Conservation (phyloP, 2,329 filamentous ascomycete species). For the Nakataea oryzae region DNA sequence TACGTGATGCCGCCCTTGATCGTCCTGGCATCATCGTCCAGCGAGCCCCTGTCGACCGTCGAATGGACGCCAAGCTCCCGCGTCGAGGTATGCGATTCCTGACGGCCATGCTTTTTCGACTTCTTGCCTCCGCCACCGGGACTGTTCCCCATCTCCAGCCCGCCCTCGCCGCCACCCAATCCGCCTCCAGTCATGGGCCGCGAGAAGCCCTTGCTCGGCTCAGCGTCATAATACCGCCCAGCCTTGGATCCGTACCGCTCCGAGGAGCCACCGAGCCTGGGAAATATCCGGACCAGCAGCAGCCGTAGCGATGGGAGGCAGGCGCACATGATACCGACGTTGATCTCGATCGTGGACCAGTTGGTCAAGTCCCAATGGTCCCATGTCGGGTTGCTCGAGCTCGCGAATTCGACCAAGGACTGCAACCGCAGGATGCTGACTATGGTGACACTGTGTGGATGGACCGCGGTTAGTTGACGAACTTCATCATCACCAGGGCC, state of each 20-base stretch:
- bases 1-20: slow-evolving; percentile 10
- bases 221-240: neutral
- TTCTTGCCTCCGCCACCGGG: neutral
- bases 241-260: neutral
- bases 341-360: slow-evolving; percentile 24
- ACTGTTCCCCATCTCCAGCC: neutral
- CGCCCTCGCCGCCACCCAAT: neutral
- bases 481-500: neutral
- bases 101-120: too few species aligned
- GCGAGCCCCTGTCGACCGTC: neutral
- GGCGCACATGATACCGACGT: slow-evolving; percentile 21
- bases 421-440: slow-evolving; percentile 20
- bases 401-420: slow-evolving; percentile 17
- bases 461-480: neutral
- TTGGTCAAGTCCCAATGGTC: slow-evolving; percentile 17
- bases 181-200: neutral
- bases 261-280: slow-evolving; percentile 8
- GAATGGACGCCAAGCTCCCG: neutral
- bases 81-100: neutral
- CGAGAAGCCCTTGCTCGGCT: neutral
- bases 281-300: slow-evolving; percentile 17
- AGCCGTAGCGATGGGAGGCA: slow-evolving; percentile 21
- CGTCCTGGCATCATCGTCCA: neutral
- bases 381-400: slow-evolving; percentile 19
- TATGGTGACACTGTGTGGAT: slow-evolving; percentile 18